Conservation (phyloP, 2,329 filamentous ascomycete genomes). For the Bretziella fagacearum region DNA sequence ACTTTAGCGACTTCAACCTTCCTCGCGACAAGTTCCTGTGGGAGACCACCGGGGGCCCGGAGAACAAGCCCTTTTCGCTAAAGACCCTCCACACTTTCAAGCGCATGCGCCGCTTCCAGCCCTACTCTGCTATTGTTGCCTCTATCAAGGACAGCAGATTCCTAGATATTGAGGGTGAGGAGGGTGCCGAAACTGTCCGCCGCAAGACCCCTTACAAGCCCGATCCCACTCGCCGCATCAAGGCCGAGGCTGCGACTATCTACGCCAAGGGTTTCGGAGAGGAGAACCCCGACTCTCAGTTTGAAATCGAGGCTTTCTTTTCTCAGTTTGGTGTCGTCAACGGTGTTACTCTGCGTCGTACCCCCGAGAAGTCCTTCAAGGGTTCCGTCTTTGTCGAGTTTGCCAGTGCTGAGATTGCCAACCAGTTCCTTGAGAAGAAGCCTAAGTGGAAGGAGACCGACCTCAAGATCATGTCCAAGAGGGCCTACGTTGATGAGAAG, state of each 20-base stretch:
- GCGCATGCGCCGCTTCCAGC: conserved; percentile 90
- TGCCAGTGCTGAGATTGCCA: conserved; percentile 55
- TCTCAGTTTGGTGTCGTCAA: conserved; percentile 61
- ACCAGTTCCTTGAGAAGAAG: conserved; percentile 70
- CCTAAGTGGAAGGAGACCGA: conserved; percentile 72
- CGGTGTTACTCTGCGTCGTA: conserved; percentile 72
- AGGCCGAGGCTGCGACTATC: conserved; percentile 55
- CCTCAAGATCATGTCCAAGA: conserved; percentile 73
- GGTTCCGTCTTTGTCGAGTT: conserved; percentile 95
- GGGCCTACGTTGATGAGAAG: conserved; percentile 70
- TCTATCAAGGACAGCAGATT: conserved; percentile 63
- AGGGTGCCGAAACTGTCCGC: conserved; percentile 53
- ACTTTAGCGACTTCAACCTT: conserved; percentile 85
- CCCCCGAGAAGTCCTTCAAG: conserved; percentile 63
- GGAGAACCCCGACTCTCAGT: conserved; percentile 69
- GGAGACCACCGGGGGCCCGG: conserved; percentile 54
- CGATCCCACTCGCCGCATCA: conserved; percentile 36
- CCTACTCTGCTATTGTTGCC: conserved; percentile 64
- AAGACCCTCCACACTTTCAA: conserved; percentile 72
- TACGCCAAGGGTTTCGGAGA: conserved; percentile 92
- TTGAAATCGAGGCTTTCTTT: conserved; percentile 90
- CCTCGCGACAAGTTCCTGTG: conserved; percentile 78
- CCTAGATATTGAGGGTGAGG: conserved; percentile 56
- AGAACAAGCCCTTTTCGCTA: conserved; percentile 68
- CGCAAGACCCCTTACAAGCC: conserved; percentile 58